Base-by-base conservation (phyloP, 257 asterid genomes). In the Hygrophila difformis region DNA sequence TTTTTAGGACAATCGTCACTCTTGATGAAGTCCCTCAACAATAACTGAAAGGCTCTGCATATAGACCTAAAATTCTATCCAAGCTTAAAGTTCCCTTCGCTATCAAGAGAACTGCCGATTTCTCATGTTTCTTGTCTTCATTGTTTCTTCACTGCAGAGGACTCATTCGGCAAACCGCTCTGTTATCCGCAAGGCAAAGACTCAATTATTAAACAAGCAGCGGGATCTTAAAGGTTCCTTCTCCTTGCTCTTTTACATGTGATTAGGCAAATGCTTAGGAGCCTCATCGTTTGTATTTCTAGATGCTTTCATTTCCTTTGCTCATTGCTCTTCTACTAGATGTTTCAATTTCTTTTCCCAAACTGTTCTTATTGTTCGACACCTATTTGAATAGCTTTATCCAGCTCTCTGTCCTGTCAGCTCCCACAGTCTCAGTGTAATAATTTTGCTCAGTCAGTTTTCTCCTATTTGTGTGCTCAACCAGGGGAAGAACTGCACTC, bases 121-220 rank as follows among this genome's bases (percentile, higher is more conserved):
- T 53, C 40, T 18, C 15, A 13, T 29, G 14, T 51, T 23, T 28
- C 12, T n/a, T 39, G 8, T n/a, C n/a, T n/a, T 17, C 51, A 18
- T 44, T 13, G 8, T 40, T 16, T 9, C 13, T 14, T 23, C 16
- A 4, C 12, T 38, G 51, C 60, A 56, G 70, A 38, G 33, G 45
- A 16, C 33, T 57, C 40, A 41, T 9, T 10, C 24, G 6, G 47
- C 53, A 12, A 38, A 19, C 6, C 26, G 24, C 18, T 18, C 65
- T n/a, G 53, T 55, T 50, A 9, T 57, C 47, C 17, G 40, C 41
- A 64, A 64, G 40, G 65, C 56, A 21, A 64, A 52, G 64, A 64
- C 64, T 44, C 60, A 31, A 39, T 28, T 64, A 18, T 16, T 64
- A 35, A 57, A 64, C 51, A 64, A 56, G 70, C 50, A 57, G 10